A percentile compares a stretch with the other conserved stretches of the same genome.
Evolutionary conservation across 352 stramenopile species (phyloP).

Genomic region (Phytophthora idaei): DNA sequence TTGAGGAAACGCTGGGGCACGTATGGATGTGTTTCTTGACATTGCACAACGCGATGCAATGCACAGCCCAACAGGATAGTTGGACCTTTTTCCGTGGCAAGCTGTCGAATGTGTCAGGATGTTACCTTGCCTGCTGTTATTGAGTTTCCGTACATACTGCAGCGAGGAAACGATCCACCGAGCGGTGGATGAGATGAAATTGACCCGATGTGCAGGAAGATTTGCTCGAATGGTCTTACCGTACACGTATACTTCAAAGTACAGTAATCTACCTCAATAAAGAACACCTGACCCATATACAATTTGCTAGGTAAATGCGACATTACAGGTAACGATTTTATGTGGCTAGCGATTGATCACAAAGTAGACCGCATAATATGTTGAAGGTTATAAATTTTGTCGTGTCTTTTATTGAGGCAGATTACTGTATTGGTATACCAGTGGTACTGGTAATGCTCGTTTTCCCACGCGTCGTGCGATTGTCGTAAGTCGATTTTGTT

Average conservation of each 20-base stretch:
- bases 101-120: constrained; percentile 16
- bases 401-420: no score
- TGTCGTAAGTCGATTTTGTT: neutral
- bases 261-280: no score
- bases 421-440: no score
- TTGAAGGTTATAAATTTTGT: no score
- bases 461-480: neutral
- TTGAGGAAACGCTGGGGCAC: neutral
- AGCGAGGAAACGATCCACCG: neutral
- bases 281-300: no score
- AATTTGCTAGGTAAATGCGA: no score
- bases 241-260: no score
- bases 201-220: neutral
- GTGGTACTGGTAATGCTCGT: no score
- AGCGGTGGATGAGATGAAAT: neutral
- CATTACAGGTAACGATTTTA: no score
- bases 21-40: constrained; percentile 2
- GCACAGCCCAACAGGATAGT: constrained; percentile 3
- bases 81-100: constrained; percentile 14
- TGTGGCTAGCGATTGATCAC: no score
- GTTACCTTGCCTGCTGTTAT: constrained; percentile 14
- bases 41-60: neutral
- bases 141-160: constrained; percentile 12
- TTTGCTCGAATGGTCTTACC: neutral
- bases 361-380: no score